These are phyloP conservation scores for Botrytis tulipae DNA, from an alignment of 2,329 filamentous ascomycete genomes.

Conservation along the genomic window DNA sequence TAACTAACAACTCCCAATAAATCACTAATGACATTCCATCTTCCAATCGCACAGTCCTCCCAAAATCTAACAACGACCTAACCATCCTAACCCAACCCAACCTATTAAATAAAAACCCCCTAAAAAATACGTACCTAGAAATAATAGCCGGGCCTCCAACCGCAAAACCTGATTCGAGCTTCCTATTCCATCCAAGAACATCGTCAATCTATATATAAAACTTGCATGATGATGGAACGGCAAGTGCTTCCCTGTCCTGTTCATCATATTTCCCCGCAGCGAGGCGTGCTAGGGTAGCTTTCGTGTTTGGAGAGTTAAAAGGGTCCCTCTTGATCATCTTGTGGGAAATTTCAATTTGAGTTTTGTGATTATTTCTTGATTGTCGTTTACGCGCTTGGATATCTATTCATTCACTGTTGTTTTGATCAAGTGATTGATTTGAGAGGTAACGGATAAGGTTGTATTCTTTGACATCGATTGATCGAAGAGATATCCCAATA, in stretches of 20 bases:
- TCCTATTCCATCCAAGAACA: not conserved
- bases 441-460: rapidly evolving
- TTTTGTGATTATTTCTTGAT: not conserved
- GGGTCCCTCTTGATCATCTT: not conserved
- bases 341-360: not conserved
- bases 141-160: not conserved
- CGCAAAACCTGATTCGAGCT: not conserved
- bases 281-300: not conserved
- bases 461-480: not conserved
- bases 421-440: not conserved
- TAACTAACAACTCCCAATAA: not conserved
- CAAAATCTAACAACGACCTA: not conserved
- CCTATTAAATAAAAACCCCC: not conserved
- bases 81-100: too few relatives aligned
- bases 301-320: not conserved
- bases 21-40: not conserved
- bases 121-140: not conserved
- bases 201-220: not conserved
- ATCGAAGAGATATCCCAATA: not conserved
- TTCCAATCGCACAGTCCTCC: not conserved
- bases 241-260: not conserved
- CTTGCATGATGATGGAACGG: not conserved
- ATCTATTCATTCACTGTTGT: not conserved
- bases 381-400: not conserved
- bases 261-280: not conserved